These are phyloP conservation scores for Chaetomium sp. DNA, from an alignment of 2,329 filamentous ascomycete species.

Conservation along the genomic window DNA sequence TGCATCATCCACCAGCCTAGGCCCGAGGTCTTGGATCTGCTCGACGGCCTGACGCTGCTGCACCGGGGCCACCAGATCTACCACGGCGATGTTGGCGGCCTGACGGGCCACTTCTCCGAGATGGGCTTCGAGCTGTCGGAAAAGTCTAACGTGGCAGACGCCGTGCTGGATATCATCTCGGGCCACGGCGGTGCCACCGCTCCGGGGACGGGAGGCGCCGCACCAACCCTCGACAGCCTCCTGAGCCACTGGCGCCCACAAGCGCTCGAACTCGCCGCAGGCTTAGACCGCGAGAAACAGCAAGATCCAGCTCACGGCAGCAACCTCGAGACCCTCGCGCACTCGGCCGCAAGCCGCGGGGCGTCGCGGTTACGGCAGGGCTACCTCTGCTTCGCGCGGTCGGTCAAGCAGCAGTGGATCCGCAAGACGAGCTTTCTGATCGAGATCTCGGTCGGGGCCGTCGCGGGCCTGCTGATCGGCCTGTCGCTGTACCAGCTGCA, in stretches of 20 bases:
- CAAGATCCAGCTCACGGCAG: no score
- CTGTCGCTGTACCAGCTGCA: no score
- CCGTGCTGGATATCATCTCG: slow-evolving; percentile 63
- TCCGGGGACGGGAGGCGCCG: no score
- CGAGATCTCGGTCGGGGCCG: no score
- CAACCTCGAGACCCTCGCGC: no score
- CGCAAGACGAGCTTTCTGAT: slow-evolving; percentile 43
- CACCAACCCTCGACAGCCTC: no score
- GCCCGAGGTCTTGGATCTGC: slow-evolving; percentile 58
- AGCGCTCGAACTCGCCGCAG: no score
- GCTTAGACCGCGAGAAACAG: no score
- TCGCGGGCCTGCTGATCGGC: no score
- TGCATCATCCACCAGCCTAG: slow-evolving; percentile 63
- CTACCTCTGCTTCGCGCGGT: not conserved
- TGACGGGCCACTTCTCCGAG: slow-evolving; percentile 50
- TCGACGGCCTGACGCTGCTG: slow-evolving; percentile 59
- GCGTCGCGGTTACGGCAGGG: slow-evolving; percentile 32
- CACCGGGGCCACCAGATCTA: slow-evolving; percentile 59
- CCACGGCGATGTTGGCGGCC: slow-evolving; percentile 49
- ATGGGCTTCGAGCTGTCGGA: slow-evolving; percentile 1
- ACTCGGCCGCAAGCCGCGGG: slow-evolving; percentile 35
- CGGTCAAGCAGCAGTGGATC: not conserved
- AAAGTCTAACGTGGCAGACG: slow-evolving; percentile 55
- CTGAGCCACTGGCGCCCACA: no score
- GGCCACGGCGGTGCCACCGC: slow-evolving; percentile 50